Conservation (phyloP, 768 basidiomycete genomes). For the Trametes elegans region DNA sequence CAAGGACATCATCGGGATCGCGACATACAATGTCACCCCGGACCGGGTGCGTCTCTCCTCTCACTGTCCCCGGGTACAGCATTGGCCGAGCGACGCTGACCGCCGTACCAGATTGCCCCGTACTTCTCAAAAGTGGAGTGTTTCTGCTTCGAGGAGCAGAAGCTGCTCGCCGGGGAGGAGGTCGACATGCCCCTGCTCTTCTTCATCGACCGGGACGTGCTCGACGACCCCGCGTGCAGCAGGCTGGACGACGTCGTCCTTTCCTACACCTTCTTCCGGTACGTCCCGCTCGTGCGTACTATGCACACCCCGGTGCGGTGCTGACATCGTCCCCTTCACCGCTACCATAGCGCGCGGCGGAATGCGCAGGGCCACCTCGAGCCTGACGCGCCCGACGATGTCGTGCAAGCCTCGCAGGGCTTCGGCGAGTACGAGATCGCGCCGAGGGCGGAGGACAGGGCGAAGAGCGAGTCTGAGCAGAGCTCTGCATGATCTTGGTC, state of each 20-base stretch:
- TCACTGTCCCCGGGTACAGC: background rate
- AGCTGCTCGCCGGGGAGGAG: conserved; percentile 90
- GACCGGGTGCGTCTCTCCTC: conserved; percentile 64
- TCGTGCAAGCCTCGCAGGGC: conserved; percentile 78
- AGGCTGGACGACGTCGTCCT: conserved; percentile 89
- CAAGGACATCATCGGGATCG: conserved; percentile 94
- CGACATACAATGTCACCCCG: conserved; percentile 99
- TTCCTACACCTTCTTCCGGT: conserved; percentile 99
- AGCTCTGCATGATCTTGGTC: background rate
- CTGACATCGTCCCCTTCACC: background rate
- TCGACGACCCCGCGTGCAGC: conserved; percentile 88
- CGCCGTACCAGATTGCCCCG: conserved; percentile 95
- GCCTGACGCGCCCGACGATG: conserved; percentile 82
- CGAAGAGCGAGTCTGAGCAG: conserved; percentile 23
- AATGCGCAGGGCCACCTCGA: conserved; percentile 85
- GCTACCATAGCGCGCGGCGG: conserved; percentile 66
- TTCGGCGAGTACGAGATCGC: conserved; percentile 60
- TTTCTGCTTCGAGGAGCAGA: conserved; percentile 99
- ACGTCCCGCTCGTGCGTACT: conserved; percentile 21
- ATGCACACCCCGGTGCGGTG: background rate
- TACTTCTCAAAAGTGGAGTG: conserved; percentile 99
- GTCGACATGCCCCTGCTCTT: conserved; percentile 98
- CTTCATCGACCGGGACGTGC: conserved; percentile 96
- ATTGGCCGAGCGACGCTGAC: too few relatives aligned
- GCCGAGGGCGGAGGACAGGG: conserved; percentile 32